phyloP scores from a whole-genome alignment of 78 protist genomes.

The Dictyostelium purpureum region DNA sequence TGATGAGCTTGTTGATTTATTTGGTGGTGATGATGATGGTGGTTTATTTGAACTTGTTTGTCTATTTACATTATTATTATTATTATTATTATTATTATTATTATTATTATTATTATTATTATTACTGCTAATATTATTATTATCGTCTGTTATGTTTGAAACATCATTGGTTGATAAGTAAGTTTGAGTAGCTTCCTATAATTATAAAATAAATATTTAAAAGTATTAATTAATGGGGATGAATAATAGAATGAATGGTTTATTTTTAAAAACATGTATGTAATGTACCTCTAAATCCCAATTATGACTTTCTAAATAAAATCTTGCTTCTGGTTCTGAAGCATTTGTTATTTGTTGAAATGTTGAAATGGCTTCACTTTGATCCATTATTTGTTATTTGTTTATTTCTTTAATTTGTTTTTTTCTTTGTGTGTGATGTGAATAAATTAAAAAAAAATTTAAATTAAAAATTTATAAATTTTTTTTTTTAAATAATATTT shows the following conservation, averaged over 20 bases:
- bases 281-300: slow-evolving; percentile 59
- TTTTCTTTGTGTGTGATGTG: neutral
- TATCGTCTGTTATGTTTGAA: no score
- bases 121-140: neutral
- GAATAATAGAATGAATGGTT: neutral
- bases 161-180: slow-evolving; percentile 4
- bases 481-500: neutral
- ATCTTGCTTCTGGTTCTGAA: neutral
- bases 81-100: no score
- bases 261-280: neutral
- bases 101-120: no score
- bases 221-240: neutral
- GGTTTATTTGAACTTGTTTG: no score
- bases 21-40: neutral
- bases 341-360: slow-evolving; percentile 67
- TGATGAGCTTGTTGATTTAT: neutral
- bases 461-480: neutral
- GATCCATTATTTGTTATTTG: neutral
- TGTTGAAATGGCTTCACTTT: neutral
- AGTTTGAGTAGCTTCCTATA: slow-evolving; percentile 28
- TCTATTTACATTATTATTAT: no score
- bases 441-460: no score
- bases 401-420: neutral
- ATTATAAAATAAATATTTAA: neutral
- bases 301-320: slow-evolving; percentile 69